phyloP scores from a whole-genome alignment of 2,329 filamentous ascomycete genomes.

The Aspergillus vadensis region DNA sequence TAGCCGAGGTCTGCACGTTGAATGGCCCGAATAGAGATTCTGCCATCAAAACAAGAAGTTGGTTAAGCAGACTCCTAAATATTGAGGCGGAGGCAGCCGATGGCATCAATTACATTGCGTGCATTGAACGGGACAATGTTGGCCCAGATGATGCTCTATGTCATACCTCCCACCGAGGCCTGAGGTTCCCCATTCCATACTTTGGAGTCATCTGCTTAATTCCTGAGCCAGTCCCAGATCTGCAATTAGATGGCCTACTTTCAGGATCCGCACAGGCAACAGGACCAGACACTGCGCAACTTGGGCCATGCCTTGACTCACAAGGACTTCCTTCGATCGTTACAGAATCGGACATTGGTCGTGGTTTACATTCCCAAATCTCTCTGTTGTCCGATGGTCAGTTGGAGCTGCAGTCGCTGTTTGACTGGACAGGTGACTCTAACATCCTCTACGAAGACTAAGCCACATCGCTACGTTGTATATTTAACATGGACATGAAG shows the following conservation, averaged over 20 bases:
- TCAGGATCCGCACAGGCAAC: too few species aligned
- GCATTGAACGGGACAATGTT: neutral
- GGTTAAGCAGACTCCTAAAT: neutral
- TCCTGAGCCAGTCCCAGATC: neutral
- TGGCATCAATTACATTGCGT: neutral
- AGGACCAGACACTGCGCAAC: too few species aligned
- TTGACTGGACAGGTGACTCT: too few species aligned
- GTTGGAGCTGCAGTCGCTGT: neutral
- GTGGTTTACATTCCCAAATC: too few species aligned
- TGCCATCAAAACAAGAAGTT: neutral
- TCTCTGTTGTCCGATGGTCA: too few species aligned
- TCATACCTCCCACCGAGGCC: neutral
- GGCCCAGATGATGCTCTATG: neutral
- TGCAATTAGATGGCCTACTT: neutral
- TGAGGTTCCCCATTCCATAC: neutral
- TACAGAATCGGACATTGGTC: too few species aligned
- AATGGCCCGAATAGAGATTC: neutral
- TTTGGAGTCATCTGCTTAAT: constrained; percentile 1
- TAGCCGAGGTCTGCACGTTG: neutral
- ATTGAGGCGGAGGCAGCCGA: constrained; percentile 1
- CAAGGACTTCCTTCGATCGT: too few species aligned
- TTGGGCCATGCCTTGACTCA: too few species aligned
- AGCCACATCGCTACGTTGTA: too few species aligned
- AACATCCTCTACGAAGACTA: too few species aligned
- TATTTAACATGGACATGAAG: too few species aligned